These are phyloP conservation scores for Fusarium devonianum DNA, from an alignment of 2,329 filamentous ascomycete species.

Conservation along the genomic window DNA sequence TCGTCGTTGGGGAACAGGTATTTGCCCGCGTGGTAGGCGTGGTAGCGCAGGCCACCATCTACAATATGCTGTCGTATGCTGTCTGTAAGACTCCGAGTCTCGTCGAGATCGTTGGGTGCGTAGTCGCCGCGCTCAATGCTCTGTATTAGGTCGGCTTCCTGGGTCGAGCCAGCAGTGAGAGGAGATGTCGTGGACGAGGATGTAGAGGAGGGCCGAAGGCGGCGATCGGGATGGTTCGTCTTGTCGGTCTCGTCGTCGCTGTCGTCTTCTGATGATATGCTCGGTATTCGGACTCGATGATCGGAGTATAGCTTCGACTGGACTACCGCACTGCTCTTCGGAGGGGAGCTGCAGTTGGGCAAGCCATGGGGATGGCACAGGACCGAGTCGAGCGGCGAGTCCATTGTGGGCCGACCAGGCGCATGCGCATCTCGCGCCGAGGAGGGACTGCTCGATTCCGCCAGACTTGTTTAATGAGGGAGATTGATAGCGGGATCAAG, in stretches of 20 bases:
- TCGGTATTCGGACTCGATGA: constrained; percentile 6
- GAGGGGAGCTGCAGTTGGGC: constrained; percentile 1
- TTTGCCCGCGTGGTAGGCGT: constrained; percentile 52
- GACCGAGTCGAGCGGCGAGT: constrained; percentile 39
- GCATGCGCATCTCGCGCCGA: constrained; percentile 17
- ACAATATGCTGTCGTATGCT: constrained; percentile 54
- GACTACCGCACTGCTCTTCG: background rate
- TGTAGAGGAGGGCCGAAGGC: constrained; percentile 39
- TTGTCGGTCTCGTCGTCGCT: background rate
- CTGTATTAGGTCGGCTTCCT: constrained; percentile 43
- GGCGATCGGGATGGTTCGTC: background rate
- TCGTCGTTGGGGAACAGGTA: constrained; percentile 55
- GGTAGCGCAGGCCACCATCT: constrained; percentile 51
- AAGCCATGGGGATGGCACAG: constrained; percentile 10
- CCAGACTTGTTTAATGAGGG: background rate
- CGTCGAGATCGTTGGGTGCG: constrained; percentile 40
- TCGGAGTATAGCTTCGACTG: background rate
- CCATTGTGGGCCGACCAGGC: constrained; percentile 25
- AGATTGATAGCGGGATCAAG: background rate
- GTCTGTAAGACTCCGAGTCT: constrained; percentile 52
- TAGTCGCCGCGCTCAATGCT: constrained; percentile 46
- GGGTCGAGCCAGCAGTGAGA: constrained; percentile 44
- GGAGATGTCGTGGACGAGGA: constrained; percentile 39
- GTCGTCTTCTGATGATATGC: constrained; percentile 2
- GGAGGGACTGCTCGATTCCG: background rate